Conservation (phyloP, 2,329 filamentous ascomycete species). For the Aspergillus novoparasiticus region DNA sequence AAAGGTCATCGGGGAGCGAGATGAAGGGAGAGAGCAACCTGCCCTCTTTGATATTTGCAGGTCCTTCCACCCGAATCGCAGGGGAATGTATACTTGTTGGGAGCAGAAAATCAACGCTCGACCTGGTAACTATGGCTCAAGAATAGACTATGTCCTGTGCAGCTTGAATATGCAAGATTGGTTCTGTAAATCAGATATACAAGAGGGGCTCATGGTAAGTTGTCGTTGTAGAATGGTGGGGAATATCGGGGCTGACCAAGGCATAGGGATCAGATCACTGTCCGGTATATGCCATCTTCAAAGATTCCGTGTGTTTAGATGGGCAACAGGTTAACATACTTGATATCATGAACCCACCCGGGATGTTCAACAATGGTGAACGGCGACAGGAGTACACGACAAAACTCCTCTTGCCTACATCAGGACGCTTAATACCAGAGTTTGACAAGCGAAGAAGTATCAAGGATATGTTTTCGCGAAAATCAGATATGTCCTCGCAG, state of each 20-base stretch:
- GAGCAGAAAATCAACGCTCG: conserved; percentile 92
- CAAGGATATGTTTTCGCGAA: conserved; percentile 85
- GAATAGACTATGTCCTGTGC: conserved; percentile 93
- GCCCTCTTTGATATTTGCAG: conserved; percentile 84
- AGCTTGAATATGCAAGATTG: conserved; percentile 76
- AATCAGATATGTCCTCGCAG: conserved; percentile 38
- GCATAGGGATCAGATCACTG: conserved; percentile 86
- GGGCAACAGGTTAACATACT: conserved; percentile 57
- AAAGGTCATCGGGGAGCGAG: conserved; percentile 64
- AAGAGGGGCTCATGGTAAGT: conserved; percentile 76
- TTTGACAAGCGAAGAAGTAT: conserved; percentile 85
- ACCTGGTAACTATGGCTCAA: conserved; percentile 88
- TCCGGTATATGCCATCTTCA: conserved; percentile 79
- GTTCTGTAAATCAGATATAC: conserved; percentile 81
- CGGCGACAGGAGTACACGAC: conserved; percentile 67
- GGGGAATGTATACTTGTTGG: conserved; percentile 97
- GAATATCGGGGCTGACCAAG: conserved; percentile 1
- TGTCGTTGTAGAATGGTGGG: not conserved
- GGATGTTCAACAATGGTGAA: conserved; percentile 68
- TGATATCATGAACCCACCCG: conserved; percentile 77
- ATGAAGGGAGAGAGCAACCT: conserved; percentile 69
- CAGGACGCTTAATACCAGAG: conserved; percentile 81
- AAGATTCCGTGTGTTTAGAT: conserved; percentile 60
- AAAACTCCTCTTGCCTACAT: conserved; percentile 70
- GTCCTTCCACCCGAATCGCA: conserved; percentile 74